These are phyloP conservation scores for Penium margaritaceum DNA, from an alignment of 139 green algal genomes.

Conservation along the genomic window DNA sequence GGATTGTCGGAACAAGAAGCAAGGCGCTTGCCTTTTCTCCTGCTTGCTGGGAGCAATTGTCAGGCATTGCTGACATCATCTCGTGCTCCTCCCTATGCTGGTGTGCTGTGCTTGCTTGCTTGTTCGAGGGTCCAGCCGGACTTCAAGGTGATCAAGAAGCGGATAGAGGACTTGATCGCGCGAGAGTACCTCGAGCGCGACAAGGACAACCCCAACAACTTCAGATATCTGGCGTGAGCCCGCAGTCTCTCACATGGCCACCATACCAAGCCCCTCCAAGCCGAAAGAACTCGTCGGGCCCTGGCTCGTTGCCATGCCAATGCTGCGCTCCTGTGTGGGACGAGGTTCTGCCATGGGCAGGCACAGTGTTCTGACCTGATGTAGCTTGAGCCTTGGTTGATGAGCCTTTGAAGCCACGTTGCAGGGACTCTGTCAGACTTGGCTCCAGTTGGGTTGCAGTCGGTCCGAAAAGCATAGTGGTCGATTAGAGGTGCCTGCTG, in stretches of 20 bases:
- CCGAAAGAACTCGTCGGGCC: background rate
- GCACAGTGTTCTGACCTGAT: no score
- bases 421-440: no score
- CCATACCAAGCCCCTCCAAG: background rate
- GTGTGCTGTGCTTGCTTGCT: background rate
- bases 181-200: slow-evolving; percentile 91
- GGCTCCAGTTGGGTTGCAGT: no score
- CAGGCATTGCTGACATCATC: background rate
- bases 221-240: slow-evolving; percentile 62
- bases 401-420: background rate
- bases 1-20: no score
- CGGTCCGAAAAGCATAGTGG: no score
- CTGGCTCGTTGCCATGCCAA: background rate
- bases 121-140: slow-evolving; percentile 62
- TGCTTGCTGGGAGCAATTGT: background rate
- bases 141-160: slow-evolving; percentile 92
- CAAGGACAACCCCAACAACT: slow-evolving; percentile 62
- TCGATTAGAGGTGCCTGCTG: no score
- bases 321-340: background rate
- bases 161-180: slow-evolving; percentile 89
- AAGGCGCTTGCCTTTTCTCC: background rate
- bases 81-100: background rate
- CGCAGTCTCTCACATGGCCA: background rate
- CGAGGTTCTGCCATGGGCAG: background rate
- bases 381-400: no score